Percentiles rank a stretch among this genome's conserved stretches.
phyloP scores from a whole-genome alignment of 805 yeast genomes.

The Candida ficus region DNA sequence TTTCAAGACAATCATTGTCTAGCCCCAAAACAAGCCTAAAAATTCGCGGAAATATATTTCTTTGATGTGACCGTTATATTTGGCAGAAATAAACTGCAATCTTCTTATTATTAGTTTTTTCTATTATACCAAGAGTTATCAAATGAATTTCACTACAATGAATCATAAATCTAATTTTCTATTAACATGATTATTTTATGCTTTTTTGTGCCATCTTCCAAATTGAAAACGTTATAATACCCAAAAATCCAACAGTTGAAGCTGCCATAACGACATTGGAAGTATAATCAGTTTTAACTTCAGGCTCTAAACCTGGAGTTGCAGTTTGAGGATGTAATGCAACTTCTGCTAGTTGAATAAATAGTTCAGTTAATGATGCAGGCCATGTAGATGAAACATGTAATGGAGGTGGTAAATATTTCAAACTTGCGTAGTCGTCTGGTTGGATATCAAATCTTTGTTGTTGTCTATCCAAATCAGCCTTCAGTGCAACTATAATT shows the following conservation, averaged over 20 bases:
- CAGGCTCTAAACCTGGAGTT: constrained; percentile 75
- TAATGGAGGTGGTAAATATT: constrained; percentile 72
- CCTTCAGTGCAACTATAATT: constrained; percentile 87
- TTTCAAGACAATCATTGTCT: too few relatives aligned
- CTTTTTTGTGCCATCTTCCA: constrained; percentile 36
- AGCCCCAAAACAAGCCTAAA: too few relatives aligned
- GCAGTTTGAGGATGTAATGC: constrained; percentile 74
- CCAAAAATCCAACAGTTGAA: constrained; percentile 63
- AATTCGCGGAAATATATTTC: neutral
- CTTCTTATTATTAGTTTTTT: neutral
- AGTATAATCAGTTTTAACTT: constrained; percentile 43
- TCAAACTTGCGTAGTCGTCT: constrained; percentile 68
- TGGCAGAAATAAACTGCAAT: neutral
- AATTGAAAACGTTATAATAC: constrained; percentile 59
- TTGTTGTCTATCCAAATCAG: constrained; percentile 93
- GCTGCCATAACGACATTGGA: constrained; percentile 56
- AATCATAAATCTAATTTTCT: too few relatives aligned
- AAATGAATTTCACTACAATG: too few relatives aligned
- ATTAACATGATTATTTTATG: neutral
- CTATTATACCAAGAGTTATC: neutral
- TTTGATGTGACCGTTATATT: too few relatives aligned
- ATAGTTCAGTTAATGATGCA: constrained; percentile 76
- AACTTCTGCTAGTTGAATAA: constrained; percentile 83
- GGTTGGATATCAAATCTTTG: constrained; percentile 86
- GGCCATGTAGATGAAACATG: constrained; percentile 92